Evolutionary conservation across 257 asterid species (phyloP), one percentile per base, ranked within the genome.

Genomic region (Echium plantagineum): DNA sequence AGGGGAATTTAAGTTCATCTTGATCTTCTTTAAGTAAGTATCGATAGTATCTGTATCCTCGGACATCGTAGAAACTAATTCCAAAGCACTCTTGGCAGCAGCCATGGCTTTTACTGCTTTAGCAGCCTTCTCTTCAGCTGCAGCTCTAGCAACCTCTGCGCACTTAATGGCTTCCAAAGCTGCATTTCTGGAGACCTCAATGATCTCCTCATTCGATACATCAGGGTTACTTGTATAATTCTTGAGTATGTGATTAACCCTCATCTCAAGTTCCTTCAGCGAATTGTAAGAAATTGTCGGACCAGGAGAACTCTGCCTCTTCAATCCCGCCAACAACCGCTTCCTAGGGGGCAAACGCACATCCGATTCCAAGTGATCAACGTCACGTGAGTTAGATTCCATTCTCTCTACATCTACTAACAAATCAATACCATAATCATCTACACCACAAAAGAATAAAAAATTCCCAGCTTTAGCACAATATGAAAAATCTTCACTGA

Each of bases 341-440:
- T 90, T 90, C 52, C 98, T 81, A 59, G 98, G 98, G 28, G 98
- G 98, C 78, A 90, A 78, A 75, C 80, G 96, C 55, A 94, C 88
- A 81, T 90, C 95, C 51, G 82, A 74, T 62, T 85, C 87, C 80
- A 78, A 83, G 78, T 85, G 78, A 76, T 82, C 81, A 61, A 65
- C 69, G 62, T 80, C 85, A 72, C 85, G 83, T 38, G 73, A 63
- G 74, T 83, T 84, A 47, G 74, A 67, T 60, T 90, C 90, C 90
- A 85, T 84, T 68, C 73, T 74, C 64, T 77, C 80, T 71, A 81
- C 78, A 81, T 76, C 77, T 63, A 77, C 66, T 62, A 71, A 75
- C 67, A 66, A 72, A 67, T 58, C 57, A 60, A 69, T 66, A 63
- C 52, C 73, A 59, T 26, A 65, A 60, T 60, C 75, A 71, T 77